Conservation (phyloP, 2,329 filamentous ascomycete species). For the Aaosphaeria arxii region DNA sequence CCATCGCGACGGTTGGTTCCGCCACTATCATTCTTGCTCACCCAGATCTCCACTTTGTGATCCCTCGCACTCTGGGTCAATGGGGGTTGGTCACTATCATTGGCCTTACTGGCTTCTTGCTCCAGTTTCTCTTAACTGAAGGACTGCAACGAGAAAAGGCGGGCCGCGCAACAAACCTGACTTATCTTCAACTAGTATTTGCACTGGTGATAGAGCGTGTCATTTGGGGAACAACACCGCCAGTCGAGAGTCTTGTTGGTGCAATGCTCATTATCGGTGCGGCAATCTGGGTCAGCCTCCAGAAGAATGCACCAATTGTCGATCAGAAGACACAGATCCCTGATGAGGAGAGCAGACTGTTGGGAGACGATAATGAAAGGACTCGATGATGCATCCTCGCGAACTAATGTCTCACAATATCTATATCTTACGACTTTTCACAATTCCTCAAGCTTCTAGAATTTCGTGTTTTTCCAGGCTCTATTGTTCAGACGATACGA, state of each 20-base stretch:
- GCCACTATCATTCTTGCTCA: conserved; percentile 53
- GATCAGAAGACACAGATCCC: conserved; percentile 1
- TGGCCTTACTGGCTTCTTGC: conserved; percentile 68
- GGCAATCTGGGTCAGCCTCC: conserved; percentile 8
- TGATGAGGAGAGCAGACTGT: conserved; percentile 7
- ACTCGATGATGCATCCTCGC: not conserved
- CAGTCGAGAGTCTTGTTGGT: conserved; percentile 8
- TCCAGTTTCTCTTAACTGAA: conserved; percentile 77
- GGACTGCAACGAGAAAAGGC: conserved; percentile 67
- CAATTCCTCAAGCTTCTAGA: no score
- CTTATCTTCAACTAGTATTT: conserved; percentile 65
- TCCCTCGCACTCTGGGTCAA: conserved; percentile 51
- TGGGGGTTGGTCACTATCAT: conserved; percentile 66
- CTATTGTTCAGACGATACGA: no score
- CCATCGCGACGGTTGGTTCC: conserved; percentile 64
- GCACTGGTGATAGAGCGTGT: conserved; percentile 59
- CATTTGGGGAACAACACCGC: conserved; percentile 41
- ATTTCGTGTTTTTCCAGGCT: no score
- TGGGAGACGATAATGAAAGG: not conserved
- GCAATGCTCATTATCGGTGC: conserved; percentile 7
- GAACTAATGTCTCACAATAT: no score
- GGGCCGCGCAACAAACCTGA: conserved; percentile 57
- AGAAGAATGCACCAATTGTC: conserved; percentile 3
- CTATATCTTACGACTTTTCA: no score
- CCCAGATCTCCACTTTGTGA: conserved; percentile 52